Conservation (phyloP, 2,329 filamentous ascomycete species). For the Echinosphaeria canescens region DNA sequence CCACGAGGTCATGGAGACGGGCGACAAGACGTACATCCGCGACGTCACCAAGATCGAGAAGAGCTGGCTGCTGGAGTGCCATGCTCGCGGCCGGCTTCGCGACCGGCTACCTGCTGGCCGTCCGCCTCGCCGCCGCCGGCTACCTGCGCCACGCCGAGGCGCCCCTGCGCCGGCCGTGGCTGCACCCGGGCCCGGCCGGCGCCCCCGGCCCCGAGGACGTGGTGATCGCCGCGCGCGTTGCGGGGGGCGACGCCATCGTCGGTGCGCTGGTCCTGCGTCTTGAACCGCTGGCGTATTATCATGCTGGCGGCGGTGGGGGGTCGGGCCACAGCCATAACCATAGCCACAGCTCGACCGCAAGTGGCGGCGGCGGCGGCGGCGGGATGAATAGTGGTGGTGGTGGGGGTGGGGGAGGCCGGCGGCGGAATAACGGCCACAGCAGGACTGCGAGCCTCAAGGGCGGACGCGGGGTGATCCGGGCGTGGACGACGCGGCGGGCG, state of each 20-base stretch:
- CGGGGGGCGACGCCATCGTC: constrained; percentile 47
- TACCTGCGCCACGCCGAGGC: constrained; percentile 43
- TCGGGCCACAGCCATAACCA: not conserved
- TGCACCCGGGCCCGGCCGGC: constrained; percentile 14
- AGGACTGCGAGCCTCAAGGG: constrained; percentile 21
- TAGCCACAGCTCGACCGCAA: not conserved
- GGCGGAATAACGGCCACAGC: constrained; percentile 9
- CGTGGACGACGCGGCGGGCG: constrained; percentile 55
- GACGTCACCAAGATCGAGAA: constrained; percentile 91
- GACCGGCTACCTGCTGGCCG: constrained; percentile 38
- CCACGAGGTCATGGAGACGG: constrained; percentile 78
- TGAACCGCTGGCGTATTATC: constrained; percentile 18
- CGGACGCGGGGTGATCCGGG: constrained; percentile 51
- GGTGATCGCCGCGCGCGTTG: constrained; percentile 41
- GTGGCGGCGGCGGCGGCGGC: constrained; percentile 3
- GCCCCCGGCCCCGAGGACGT: constrained; percentile 24
- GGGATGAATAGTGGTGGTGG: too few species aligned
- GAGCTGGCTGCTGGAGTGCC: constrained; percentile 77
- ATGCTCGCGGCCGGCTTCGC: too few species aligned
- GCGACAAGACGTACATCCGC: constrained; percentile 71
- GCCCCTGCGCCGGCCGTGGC: constrained; percentile 39
- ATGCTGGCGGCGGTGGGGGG: too few species aligned
- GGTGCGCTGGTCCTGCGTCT: constrained; percentile 49
- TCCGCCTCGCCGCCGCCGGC: constrained; percentile 34
- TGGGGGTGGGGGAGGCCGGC: too few species aligned